Evolutionary conservation across 345 rosid genomes (phyloP), one percentile per base, ranked within the genome.

Genomic region (Conringia planisiliqua): DNA sequence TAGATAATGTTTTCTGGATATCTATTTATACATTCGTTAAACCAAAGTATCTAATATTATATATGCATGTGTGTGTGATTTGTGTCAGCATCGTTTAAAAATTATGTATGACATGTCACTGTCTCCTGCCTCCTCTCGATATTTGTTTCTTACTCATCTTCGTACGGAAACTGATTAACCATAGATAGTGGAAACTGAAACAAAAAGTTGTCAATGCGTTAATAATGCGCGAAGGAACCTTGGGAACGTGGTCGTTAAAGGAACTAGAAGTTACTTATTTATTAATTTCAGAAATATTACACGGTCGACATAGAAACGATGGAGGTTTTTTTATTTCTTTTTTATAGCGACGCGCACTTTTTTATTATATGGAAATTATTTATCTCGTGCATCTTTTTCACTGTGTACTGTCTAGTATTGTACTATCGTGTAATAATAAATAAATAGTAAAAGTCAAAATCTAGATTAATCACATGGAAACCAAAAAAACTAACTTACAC

Each of bases 101-200:
- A 18, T 20, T 42, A 40, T 42, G 29, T 20, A 22, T 55, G 57
- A 43, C 26, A n/a, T 42, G 5, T 47, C 59, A 47, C n/a, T 61
- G 57, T 18, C 59, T 48, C 54, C 29, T 46, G 47, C 40, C 58
- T 65, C 30, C 48, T 64, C 39, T 55, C 59, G 20, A 43, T 65
- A 43, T 16, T 56, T 55, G 50, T 20, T 73, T 32, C 47, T 54
- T 63, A 54, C 38, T 54, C 58, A 43, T 64, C 57, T 52, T 52
- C 17, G 63, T 72, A 74, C 65, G 65, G 65, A 65, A 40, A 43
- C 17, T 43, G 55, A 32, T 16, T 72, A 40, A 8, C 54, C 62
- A 54, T 33, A 54, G 62, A 63, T 73, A 64, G 64, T 73, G 77
- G 71, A 54, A 63, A 54, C 77, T 63, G 55, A 42, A 62, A 62